These are phyloP conservation scores for Ogataea nakhonphanomensis DNA, from an alignment of 805 yeast genomes.

Conservation along the genomic window DNA sequence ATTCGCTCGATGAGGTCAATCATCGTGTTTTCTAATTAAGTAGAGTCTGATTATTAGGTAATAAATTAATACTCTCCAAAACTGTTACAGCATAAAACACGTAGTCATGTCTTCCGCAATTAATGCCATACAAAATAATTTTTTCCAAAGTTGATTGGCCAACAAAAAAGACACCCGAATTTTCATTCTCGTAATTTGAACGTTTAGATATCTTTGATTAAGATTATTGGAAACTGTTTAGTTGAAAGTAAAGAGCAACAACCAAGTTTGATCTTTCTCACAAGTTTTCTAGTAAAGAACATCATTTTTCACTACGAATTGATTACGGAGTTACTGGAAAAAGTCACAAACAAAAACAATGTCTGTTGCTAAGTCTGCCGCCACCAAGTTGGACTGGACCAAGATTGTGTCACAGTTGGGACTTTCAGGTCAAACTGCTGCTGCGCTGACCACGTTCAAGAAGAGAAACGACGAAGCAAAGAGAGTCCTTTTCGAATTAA, in stretches of 20 bases:
- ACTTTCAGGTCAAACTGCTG: conserved; percentile 87
- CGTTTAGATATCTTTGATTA: conserved; percentile 10
- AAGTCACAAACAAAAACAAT: conserved; percentile 15
- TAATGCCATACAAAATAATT: conserved; percentile 6
- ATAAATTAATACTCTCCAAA: neutral
- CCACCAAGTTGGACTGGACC: conserved; percentile 93
- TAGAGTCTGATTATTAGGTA: conserved; percentile 1
- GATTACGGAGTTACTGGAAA: conserved; percentile 11
- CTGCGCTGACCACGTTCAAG: conserved; percentile 86
- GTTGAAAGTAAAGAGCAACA: conserved; percentile 1
- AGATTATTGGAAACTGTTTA: conserved; percentile 1
- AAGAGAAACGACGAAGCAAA: conserved; percentile 99
- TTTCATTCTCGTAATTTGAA: conserved; percentile 4
- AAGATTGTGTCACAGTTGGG: conserved; percentile 85
- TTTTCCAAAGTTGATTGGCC: conserved; percentile 13
- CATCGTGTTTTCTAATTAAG: conserved; percentile 15
- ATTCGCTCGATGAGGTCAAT: conserved; percentile 25
- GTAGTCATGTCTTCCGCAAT: neutral
- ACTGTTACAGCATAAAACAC: conserved; percentile 1
- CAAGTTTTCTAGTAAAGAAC: neutral
- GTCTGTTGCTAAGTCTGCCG: conserved; percentile 50
- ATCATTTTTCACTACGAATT: neutral
- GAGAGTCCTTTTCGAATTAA: conserved; percentile 68
- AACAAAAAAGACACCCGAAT: conserved; percentile 10
- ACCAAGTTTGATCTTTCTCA: conserved; percentile 1